Percentiles rank a stretch among this genome's conserved stretches.
These are phyloP conservation scores for Venturiaceae sp. DNA, from an alignment of 2,329 filamentous ascomycete species.

Conservation along the genomic window DNA sequence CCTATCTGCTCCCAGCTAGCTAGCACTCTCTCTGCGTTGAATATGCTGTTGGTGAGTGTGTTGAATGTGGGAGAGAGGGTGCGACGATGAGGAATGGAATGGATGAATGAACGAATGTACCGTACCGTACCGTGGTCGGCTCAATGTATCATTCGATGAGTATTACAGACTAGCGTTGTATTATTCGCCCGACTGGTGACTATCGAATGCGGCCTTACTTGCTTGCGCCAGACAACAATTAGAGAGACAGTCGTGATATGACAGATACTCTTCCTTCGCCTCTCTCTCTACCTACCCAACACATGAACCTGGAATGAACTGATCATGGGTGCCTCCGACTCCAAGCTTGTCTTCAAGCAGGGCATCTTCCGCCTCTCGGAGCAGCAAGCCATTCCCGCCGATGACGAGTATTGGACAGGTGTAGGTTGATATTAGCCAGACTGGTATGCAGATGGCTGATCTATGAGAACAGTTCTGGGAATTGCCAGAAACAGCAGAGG, in stretches of 20 bases:
- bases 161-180: no score
- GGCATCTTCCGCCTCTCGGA: conserved; percentile 96
- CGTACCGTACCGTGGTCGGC: no score
- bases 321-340: conserved; percentile 91
- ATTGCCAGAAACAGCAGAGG: conserved; percentile 87
- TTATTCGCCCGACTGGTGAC: no score
- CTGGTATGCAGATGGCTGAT: not conserved
- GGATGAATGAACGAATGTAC: no score
- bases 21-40: no score
- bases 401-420: conserved; percentile 88
- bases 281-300: not conserved
- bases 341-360: conserved; percentile 97
- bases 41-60: not conserved
- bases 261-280: no score
- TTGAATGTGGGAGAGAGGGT: not conserved
- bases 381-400: conserved; percentile 73
- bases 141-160: no score
- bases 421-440: conserved; percentile 39
- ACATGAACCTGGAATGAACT: not conserved
- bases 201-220: no score
- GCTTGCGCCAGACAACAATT: no score
- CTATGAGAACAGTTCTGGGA: conserved; percentile 71
- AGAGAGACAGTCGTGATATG: no score
- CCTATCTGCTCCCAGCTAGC: not conserved
- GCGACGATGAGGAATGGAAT: not conserved